Evolutionary conservation across 805 yeast species (phyloP).

Genomic region (Zygoascus flipseniorum): DNA sequence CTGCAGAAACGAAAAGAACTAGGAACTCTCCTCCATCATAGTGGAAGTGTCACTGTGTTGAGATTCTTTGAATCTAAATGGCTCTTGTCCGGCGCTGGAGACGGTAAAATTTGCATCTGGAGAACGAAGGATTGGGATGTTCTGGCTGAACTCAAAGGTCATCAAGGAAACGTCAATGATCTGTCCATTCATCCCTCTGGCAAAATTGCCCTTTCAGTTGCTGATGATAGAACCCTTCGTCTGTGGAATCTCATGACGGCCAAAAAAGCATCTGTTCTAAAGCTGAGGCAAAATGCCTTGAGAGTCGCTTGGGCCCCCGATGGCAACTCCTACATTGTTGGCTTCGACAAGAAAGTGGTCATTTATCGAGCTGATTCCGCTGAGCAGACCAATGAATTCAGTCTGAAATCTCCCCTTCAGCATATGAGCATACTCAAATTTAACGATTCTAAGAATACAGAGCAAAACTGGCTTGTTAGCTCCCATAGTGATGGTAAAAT

Average conservation of each 20-base stretch:
- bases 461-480: slow-evolving; percentile 39
- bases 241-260: slow-evolving; percentile 97
- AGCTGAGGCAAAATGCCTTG: slow-evolving; percentile 26
- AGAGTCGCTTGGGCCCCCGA: slow-evolving; percentile 46
- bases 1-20: slow-evolving; percentile 87
- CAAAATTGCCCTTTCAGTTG: slow-evolving; percentile 81
- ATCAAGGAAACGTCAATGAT: slow-evolving; percentile 74
- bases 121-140: slow-evolving; percentile 95
- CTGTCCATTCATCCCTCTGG: slow-evolving; percentile 86
- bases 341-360: slow-evolving; percentile 54
- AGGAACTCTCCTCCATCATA: slow-evolving; percentile 82
- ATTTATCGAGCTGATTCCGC: slow-evolving; percentile 60
- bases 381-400: slow-evolving; percentile 41
- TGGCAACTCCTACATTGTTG: slow-evolving; percentile 73
- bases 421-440: slow-evolving; percentile 43
- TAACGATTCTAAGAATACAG: slow-evolving; percentile 43
- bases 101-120: slow-evolving; percentile 87
- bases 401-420: slow-evolving; percentile 49
- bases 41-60: slow-evolving; percentile 76
- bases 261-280: slow-evolving; percentile 80
- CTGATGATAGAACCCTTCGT: slow-evolving; percentile 73
- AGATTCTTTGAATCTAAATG: slow-evolving; percentile 58
- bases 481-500: slow-evolving; percentile 71
- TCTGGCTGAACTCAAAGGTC: slow-evolving; percentile 83
- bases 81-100: slow-evolving; percentile 86